Conservation (phyloP, 148 eudicot species). For the Rhododendron ovatum region DNA sequence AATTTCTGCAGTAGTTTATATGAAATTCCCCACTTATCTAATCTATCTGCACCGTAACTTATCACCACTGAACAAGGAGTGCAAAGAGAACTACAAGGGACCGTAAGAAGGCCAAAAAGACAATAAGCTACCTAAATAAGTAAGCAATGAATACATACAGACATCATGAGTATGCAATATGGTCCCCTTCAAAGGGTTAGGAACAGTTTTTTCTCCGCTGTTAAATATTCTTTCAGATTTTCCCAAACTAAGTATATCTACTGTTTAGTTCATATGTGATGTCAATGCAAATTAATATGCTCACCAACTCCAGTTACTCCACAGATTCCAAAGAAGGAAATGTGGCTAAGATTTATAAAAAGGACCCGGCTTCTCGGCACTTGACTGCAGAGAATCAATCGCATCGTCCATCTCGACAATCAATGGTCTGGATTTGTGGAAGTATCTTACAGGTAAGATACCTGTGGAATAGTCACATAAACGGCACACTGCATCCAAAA, state of each 20-base stretch:
- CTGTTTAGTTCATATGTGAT: background rate
- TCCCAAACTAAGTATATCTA: background rate
- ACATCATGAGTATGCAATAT: background rate
- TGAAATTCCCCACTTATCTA: background rate
- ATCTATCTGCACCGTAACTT: background rate
- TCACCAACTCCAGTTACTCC: background rate
- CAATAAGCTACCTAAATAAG: background rate
- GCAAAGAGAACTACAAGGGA: background rate
- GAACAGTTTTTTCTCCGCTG: background rate
- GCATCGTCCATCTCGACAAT: too few relatives aligned
- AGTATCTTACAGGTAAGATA: too few relatives aligned
- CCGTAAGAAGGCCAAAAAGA: background rate
- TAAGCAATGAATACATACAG: background rate
- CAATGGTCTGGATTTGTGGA: too few relatives aligned
- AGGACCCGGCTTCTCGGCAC: too few relatives aligned
- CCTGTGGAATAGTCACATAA: too few relatives aligned
- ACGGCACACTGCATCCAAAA: too few relatives aligned
- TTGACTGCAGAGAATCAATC: too few relatives aligned
- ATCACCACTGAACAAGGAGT: background rate
- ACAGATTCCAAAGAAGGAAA: background rate
- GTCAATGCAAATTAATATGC: background rate
- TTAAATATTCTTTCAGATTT: background rate
- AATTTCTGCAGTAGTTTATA: background rate
- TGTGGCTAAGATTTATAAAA: background rate
- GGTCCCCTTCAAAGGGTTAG: background rate